Percentiles rank a stretch among this genome's conserved stretches.
Conservation (phyloP, 2,329 filamentous ascomycete genomes). For the Fusarium sp. region DNA sequence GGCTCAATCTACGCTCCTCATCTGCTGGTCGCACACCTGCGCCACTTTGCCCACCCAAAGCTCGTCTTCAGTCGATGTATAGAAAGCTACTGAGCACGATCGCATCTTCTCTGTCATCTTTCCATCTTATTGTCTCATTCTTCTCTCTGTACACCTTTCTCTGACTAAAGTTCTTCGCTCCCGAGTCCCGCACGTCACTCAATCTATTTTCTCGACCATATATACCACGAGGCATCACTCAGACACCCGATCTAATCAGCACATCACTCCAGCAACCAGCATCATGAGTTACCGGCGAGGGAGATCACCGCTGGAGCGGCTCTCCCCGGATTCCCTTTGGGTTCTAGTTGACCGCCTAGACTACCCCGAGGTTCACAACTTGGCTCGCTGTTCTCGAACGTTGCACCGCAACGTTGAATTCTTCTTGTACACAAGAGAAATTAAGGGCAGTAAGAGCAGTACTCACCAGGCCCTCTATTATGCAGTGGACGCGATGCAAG, state of each 20-base stretch:
- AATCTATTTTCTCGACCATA: neutral
- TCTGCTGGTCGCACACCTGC: neutral
- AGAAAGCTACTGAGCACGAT: neutral
- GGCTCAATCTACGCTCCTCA: neutral
- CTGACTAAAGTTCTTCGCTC: too few relatives aligned
- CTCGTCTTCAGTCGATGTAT: neutral
- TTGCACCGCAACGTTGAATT: neutral
- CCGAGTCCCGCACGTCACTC: neutral
- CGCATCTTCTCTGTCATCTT: neutral
- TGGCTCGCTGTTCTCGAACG: neutral
- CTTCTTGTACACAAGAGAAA: neutral
- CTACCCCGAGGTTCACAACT: neutral
- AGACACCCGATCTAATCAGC: neutral
- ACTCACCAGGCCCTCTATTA: neutral
- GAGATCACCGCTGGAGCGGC: neutral
- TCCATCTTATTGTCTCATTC: neutral
- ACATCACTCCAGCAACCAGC: neutral
- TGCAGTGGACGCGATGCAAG: neutral
- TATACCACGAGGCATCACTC: neutral
- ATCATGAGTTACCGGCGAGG: neutral
- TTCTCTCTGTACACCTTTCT: neutral
- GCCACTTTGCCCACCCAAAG: neutral
- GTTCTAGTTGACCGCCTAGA: neutral
- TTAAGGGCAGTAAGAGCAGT: accelerated
- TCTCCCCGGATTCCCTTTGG: neutral